Evolutionary conservation across 371 early-diverging fungal species (phyloP), one percentile per base, ranked within the genome.

Genomic region (Rhizopus delemar): DNA sequence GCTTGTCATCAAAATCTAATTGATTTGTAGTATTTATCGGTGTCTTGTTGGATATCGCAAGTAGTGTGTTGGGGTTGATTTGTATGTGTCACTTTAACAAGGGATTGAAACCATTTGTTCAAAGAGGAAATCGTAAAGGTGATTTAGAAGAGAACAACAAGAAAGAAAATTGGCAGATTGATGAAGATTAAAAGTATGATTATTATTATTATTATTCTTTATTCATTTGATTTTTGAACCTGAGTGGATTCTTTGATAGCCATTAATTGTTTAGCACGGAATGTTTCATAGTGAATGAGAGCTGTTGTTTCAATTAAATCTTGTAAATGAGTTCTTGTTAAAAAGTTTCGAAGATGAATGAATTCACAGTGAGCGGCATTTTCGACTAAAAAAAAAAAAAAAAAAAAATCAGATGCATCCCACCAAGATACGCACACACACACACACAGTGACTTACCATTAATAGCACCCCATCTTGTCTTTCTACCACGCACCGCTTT

Each of bases 291-390:
- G 70, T 93, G 94, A 64, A 90, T 81, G 67, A 89, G 83, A 8
- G 90, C 84, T 7, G 94, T 94, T 51, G 91, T 90, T 69, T 94
- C 94, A 59, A 93, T 85, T 57, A 94, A 77, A 64, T 92, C 92
- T 60, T 91, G 90, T 52, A 94, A 75, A 59, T 94, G 93, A 29
- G 94, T 91, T 63, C 76, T 85, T 8, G 91, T 91, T 68, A 94
- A 75, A 70, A 94, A 93, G 80, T 92, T 89, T 71, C 93, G 89
- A 46, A 94, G 75, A 63, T 90, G 90, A 56, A 87, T 82, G 69
- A 89, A 93, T 68, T 90, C 90, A 70, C 87, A 90, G 62, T 90
- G 90, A 57, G 78, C 74, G 60, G 80, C 83, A 59, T 90, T 82
- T 67, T 90, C 90, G 36, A 88, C 88, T 83, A 71, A n/a, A 33